phyloP scores from a whole-genome alignment of 2,329 filamentous ascomycete species.

The Beauveria sp. region DNA sequence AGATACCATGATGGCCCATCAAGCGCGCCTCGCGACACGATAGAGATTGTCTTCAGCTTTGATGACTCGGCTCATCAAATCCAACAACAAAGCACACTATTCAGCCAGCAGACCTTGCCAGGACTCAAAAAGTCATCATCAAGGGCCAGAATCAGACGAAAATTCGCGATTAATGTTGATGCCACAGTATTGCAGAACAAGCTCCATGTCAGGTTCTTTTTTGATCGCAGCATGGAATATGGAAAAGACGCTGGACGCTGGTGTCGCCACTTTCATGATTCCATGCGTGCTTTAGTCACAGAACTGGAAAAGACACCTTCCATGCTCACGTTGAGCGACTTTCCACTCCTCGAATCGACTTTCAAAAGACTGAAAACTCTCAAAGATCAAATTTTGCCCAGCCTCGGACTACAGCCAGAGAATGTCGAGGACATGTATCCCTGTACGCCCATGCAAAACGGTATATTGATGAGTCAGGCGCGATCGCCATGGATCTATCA shows the following conservation, averaged over 20 bases:
- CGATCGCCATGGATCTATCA: neutral
- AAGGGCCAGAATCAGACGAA: rapidly evolving
- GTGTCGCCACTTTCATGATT: neutral
- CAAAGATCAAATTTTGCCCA: neutral
- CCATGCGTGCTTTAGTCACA: neutral
- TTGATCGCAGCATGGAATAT: neutral
- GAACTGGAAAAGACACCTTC: neutral
- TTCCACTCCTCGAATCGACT: neutral
- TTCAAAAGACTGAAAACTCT: neutral
- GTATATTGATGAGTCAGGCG: neutral
- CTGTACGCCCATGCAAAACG: neutral
- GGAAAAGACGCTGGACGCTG: neutral
- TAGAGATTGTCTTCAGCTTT: neutral
- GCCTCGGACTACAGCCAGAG: neutral
- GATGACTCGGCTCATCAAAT: neutral
- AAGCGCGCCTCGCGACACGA: neutral
- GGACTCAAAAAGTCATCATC: neutral
- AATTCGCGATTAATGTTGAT: neutral
- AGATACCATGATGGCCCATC: neutral
- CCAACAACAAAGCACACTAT: neutral
- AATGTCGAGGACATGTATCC: neutral
- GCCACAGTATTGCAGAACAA: neutral
- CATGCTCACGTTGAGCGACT: neutral
- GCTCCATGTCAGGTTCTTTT: neutral
- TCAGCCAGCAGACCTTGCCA: neutral